These are phyloP conservation scores for Lentinula sp. DNA, from an alignment of 768 basidiomycete species.

Conservation along the genomic window DNA sequence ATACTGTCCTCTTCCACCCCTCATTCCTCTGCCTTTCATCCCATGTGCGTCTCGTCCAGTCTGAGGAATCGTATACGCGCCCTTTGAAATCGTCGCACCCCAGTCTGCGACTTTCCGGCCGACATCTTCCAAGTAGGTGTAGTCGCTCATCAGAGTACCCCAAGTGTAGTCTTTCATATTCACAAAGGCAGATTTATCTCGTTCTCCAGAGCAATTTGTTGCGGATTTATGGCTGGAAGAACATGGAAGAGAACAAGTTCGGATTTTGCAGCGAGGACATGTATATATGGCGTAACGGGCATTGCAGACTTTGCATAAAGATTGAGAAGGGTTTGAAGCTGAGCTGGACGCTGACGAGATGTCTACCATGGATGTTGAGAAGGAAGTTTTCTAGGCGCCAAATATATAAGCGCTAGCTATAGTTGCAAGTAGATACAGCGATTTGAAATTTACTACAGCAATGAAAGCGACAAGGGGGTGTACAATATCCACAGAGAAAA, in stretches of 20 bases:
- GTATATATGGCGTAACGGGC: constrained; percentile 54
- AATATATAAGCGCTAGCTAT: background rate
- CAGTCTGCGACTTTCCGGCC: constrained; percentile 69
- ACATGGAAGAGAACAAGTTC: constrained; percentile 70
- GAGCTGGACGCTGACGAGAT: background rate
- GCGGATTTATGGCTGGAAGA: constrained; percentile 60
- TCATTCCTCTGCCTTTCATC: constrained; percentile 10
- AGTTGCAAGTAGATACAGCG: background rate
- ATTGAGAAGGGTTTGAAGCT: constrained; percentile 9
- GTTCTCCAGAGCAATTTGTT: constrained; percentile 61
- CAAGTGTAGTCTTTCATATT: constrained; percentile 81
- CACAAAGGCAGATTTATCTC: constrained; percentile 68
- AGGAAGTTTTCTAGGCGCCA: background rate
- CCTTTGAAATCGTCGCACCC: constrained; percentile 63
- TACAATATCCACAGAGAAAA: background rate
- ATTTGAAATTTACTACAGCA: background rate
- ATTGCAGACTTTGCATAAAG: constrained; percentile 46
- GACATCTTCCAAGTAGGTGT: constrained; percentile 78
- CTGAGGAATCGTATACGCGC: constrained; percentile 40
- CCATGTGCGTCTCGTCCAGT: constrained; percentile 1
- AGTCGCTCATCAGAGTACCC: constrained; percentile 88
- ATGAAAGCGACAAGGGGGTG: background rate
- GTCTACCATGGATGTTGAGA: background rate
- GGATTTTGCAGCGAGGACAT: constrained; percentile 69
- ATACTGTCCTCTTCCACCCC: constrained; percentile 13